Percentiles rank a stretch among this genome's conserved stretches.
These are phyloP conservation scores for Xerocomus amazonicus DNA, from an alignment of 1,284 basidiomycete genomes.

Conservation along the genomic window DNA sequence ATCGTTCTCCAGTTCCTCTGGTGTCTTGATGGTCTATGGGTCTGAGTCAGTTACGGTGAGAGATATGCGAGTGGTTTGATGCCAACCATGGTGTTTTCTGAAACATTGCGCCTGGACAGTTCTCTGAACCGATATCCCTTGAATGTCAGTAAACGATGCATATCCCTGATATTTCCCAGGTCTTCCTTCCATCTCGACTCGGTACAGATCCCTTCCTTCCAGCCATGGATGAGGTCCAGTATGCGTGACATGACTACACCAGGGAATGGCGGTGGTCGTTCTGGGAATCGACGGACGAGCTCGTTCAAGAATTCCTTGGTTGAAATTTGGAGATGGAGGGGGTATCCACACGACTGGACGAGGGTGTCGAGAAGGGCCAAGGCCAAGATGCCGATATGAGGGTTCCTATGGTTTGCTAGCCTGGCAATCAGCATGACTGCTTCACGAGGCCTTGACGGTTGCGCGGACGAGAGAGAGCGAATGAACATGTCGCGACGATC, in stretches of 20 bases:
- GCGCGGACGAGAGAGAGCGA: not conserved
- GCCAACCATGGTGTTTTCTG: constrained; percentile 51
- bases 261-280: constrained; percentile 93
- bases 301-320: constrained; percentile 99
- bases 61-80: not conserved
- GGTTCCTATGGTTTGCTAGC: constrained; percentile 85
- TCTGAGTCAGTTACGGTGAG: constrained; percentile 9
- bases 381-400: constrained; percentile 83
- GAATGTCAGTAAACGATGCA: constrained; percentile 93
- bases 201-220: constrained; percentile 93
- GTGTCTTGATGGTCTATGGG: constrained; percentile 81
- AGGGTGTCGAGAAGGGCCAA: constrained; percentile 88
- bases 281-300: constrained; percentile 95
- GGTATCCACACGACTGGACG: constrained; percentile 94
- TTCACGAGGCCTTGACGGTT: constrained; percentile 70
- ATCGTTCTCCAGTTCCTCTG: constrained; percentile 95
- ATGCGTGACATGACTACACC: constrained; percentile 94
- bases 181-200: constrained; percentile 96
- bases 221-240: constrained; percentile 88
- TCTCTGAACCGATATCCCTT: constrained; percentile 95
- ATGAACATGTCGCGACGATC: not conserved
- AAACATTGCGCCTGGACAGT: constrained; percentile 41
- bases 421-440: constrained; percentile 82
- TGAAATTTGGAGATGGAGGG: constrained; percentile 95
- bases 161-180: constrained; percentile 95